Evolutionary conservation across 768 basidiomycete genomes (phyloP), one percentile per base, ranked within the genome.

Genomic region (Suillus plorans): DNA sequence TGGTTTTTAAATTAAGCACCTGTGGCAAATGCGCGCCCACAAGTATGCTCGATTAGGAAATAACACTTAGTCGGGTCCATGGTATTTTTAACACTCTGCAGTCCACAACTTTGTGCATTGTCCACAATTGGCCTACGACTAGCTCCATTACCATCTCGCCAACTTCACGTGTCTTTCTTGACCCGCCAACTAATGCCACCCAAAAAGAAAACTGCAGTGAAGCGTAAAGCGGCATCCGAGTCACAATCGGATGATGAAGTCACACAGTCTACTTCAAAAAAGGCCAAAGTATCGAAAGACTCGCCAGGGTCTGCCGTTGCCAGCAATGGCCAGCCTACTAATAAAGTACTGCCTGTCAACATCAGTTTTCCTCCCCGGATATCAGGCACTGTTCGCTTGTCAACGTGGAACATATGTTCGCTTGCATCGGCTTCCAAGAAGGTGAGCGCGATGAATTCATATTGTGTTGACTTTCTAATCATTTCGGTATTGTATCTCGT

Each of bases 341-440:
- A 94, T 74, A 91, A 87, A 72, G 83, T 84, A 6, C 69, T 93
- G 5, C 92, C 92, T n/a, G 81, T 78, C 25, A 75, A 79, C 42
- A 88, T 93, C 57, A 64, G 71, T 9, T 88, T 92, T 69, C 84
- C 87, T 31, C 78, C 81, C 6, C 84, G 83, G 58, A 69, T 62
- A 36, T 70, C 76, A 22, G 82, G 83, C 7, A 81, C 85, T 7
- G 66, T 86, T 44, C 81, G 88, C 18, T 78, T 95, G 36, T 84
- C 84, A 18, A 75, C 89, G 5, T 95, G 91, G 91, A 95, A 95
- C 72, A 84, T 95, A 7, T 91, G 89, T 67, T 89, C 94, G 5
- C 78, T 92, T 60, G 86, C 87, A 41, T 84, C 92, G 1, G 85
- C 88, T 63, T 83, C 87, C 68, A 94, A 89, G 77, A 95, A 96